Conservation (phyloP, 371 early-diverging fungal species). For the Mucor irregularis region DNA sequence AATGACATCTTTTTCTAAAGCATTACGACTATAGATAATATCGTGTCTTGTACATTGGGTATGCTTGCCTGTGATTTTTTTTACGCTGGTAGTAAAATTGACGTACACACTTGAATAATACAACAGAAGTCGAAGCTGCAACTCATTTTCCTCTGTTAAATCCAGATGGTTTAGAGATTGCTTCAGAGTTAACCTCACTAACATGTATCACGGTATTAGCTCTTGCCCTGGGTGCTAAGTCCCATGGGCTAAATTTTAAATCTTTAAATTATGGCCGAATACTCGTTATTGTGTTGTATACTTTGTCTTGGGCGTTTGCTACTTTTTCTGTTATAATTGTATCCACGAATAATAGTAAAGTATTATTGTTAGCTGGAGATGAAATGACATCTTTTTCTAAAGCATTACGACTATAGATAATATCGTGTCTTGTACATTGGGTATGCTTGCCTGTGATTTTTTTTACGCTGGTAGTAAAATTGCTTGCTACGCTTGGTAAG, state of each 20-base stretch:
- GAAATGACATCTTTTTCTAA: not conserved
- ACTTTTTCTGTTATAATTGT: conserved; percentile 37
- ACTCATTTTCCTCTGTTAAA: conserved; percentile 10
- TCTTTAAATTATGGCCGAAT: conserved; percentile 43
- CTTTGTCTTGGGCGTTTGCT: conserved; percentile 46
- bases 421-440: conserved; percentile 42
- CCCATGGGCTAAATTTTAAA: conserved; percentile 33
- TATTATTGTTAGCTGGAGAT: not conserved
- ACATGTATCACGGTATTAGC: conserved; percentile 44
- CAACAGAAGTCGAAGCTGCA: not conserved
- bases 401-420: conserved; percentile 25
- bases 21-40: conserved; percentile 26
- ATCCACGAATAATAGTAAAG: conserved; percentile 47
- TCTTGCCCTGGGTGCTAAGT: conserved; percentile 39
- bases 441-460: conserved; percentile 46
- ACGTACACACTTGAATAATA: conserved; percentile 2
- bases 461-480: conserved; percentile 54
- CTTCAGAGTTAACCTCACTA: conserved; percentile 41
- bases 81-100: conserved; percentile 51
- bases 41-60: conserved; percentile 44
- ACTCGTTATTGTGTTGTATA: conserved; percentile 41
- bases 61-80: conserved; percentile 49
- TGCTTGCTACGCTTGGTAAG: conserved; percentile 46
- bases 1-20: not conserved
- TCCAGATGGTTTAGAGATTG: conserved; percentile 39